Evolutionary conservation across 1,284 basidiomycete genomes (phyloP).

Genomic region (Naganishia sp.): DNA sequence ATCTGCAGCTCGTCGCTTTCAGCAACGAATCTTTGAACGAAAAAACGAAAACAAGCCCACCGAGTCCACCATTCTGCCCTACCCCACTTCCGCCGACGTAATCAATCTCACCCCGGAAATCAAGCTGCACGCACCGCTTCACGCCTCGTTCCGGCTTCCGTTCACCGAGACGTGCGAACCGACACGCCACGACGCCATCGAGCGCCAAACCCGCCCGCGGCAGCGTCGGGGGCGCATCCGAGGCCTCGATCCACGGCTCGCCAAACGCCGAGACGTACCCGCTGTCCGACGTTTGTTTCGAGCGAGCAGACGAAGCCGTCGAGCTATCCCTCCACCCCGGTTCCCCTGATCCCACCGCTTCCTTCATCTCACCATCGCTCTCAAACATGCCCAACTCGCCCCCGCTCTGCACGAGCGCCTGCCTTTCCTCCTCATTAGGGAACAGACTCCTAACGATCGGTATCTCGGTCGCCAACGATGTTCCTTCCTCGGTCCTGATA

Average conservation of each 20-base stretch:
- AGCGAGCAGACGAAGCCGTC: not conserved
- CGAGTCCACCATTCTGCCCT: not conserved
- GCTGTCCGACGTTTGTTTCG: slow-evolving; percentile 1
- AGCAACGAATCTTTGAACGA: not conserved
- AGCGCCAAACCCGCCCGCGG: not conserved
- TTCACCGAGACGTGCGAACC: not conserved
- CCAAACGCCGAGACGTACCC: slow-evolving; percentile 13
- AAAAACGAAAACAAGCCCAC: not conserved
- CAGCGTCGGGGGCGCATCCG: not conserved
- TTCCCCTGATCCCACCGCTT: not conserved
- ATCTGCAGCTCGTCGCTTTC: not conserved
- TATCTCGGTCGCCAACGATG: slow-evolving; percentile 45
- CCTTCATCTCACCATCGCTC: slow-evolving; percentile 32
- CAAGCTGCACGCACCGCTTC: slow-evolving; percentile 51
- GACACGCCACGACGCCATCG: slow-evolving; percentile 1
- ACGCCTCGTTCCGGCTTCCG: slow-evolving; percentile 24
- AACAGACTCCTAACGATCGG: slow-evolving; percentile 42
- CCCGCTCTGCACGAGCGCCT: slow-evolving; percentile 37
- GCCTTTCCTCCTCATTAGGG: slow-evolving; percentile 35
- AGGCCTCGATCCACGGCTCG: slow-evolving; percentile 1
- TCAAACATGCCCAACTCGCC: slow-evolving; percentile 39
- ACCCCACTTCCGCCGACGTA: not conserved
- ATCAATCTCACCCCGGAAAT: slow-evolving; percentile 40
- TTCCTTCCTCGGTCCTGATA: slow-evolving; percentile 47
- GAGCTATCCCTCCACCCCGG: not conserved